Base-by-base conservation (phyloP, 805 yeast genomes). In the Yarrowia sp. region DNA sequence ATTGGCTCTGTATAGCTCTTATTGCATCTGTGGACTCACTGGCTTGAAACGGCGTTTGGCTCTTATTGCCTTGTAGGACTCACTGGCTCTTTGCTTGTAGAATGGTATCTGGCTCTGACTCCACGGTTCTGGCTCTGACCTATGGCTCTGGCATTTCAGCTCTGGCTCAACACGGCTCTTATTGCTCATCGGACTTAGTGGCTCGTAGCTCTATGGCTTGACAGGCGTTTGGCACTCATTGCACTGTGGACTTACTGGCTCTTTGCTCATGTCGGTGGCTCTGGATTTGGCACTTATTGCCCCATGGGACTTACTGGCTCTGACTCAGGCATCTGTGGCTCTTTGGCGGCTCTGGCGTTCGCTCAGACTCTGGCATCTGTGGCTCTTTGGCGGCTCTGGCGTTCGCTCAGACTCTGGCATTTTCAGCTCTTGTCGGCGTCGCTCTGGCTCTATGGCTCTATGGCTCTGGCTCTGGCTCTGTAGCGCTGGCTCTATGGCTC, bases 381-480 rank as follows among this genome's bases (percentile, higher is more conserved):
- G n/a, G 44, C 44, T 40, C 44, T 40, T 8, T 8, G 19, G 33
- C 8, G n/a, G 49, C 49, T 43, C 46, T 44, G 46, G 46, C 20
- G 8, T 17, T 43, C 20, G 46, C 46, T 17, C 46, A 9, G 9
- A 39, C 15, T 12, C 30, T 24, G 30, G 30, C 30, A 24, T 24
- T 5, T n/a, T 24, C 3, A 24, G 30, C 30, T 24, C 42, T 39
- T 13, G 15, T 13, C 15, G 42, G 42, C 42, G 44, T 40, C 9
- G 44, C 44, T 44, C 49, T 44, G 49, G 30, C 49, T 9, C 46
- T 43, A n/a, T n/a, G n/a, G n/a, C n/a, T n/a, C n/a, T n/a, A n/a
- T n/a, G n/a, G n/a, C n/a, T n/a, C n/a, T n/a, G n/a, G n/a, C n/a
- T n/a, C n/a, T n/a, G n/a, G n/a, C n/a, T n/a, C n/a, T n/a, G n/a